phyloP scores from a whole-genome alignment of 208 protist species.

The Trypanosoma caninum region DNA sequence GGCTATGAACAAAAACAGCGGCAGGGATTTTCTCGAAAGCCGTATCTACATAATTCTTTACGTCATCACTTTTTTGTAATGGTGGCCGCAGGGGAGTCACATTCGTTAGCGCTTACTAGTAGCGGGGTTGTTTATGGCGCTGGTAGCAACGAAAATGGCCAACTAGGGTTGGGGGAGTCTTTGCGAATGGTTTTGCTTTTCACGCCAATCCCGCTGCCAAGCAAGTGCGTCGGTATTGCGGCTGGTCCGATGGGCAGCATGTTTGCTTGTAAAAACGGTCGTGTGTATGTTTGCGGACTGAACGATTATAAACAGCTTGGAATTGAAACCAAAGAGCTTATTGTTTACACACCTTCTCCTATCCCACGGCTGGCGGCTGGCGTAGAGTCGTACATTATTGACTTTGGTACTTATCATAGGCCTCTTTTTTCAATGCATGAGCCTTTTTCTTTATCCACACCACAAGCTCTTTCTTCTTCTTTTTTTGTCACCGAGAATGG shows the following conservation, averaged over 20 bases:
- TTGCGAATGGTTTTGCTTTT: constrained; percentile 45
- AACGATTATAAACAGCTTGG: constrained; percentile 87
- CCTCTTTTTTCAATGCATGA: constrained; percentile 14
- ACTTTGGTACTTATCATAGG: constrained; percentile 67
- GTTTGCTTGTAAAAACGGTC: constrained; percentile 78
- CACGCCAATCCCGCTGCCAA: constrained; percentile 58
- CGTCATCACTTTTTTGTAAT: constrained; percentile 79
- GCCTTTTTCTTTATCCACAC: neutral
- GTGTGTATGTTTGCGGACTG: constrained; percentile 69
- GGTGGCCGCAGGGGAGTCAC: constrained; percentile 74
- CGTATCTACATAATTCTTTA: constrained; percentile 46
- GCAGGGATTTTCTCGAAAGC: constrained; percentile 62
- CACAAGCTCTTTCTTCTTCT: neutral
- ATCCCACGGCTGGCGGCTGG: constrained; percentile 47
- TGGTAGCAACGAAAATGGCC: constrained; percentile 80
- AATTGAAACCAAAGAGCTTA: constrained; percentile 42
- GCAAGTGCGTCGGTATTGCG: constrained; percentile 73
- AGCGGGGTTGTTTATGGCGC: constrained; percentile 80
- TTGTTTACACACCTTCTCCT: constrained; percentile 46
- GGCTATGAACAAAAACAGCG: constrained; percentile 68
- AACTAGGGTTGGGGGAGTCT: constrained; percentile 68
- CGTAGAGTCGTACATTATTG: constrained; percentile 81
- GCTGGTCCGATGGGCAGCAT: constrained; percentile 77
- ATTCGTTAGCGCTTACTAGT: constrained; percentile 82
- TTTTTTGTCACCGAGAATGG: neutral